Conservation (phyloP, 1,284 basidiomycete genomes). For the Malassezia japonica region DNA sequence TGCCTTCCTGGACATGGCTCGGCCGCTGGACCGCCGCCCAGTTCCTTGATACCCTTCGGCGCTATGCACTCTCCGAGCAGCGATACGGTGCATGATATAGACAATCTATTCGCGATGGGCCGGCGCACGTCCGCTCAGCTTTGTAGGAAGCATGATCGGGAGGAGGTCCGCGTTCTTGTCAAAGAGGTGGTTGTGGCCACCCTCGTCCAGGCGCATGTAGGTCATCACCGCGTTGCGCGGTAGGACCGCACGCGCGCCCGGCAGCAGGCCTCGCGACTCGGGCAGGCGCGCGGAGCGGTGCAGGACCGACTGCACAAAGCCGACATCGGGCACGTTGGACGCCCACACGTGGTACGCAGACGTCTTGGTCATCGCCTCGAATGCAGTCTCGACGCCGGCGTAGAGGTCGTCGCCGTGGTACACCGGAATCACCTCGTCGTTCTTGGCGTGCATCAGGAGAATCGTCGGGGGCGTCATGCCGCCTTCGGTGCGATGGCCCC, state of each 20-base stretch:
- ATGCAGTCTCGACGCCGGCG: background rate
- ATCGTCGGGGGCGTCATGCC: slow-evolving; percentile 60
- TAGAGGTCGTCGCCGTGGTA: slow-evolving; percentile 54
- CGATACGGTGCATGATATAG: slow-evolving; percentile 12
- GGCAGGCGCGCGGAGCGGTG: slow-evolving; percentile 15
- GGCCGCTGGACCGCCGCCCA: slow-evolving; percentile 5
- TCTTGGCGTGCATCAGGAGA: slow-evolving; percentile 66
- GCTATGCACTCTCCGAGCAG: slow-evolving; percentile 10
- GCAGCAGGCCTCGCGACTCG: slow-evolving; percentile 2
- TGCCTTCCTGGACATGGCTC: background rate
- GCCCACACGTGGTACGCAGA: slow-evolving; percentile 8
- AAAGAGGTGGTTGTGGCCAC: slow-evolving; percentile 31
- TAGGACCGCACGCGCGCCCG: background rate
- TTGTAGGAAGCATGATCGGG: slow-evolving; percentile 7
- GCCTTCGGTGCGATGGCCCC: background rate
- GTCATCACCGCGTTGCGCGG: slow-evolving; percentile 17
- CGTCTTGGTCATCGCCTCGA: background rate
- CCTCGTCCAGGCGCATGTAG: slow-evolving; percentile 21
- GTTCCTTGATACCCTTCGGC: slow-evolving; percentile 13
- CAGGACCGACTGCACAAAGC: slow-evolving; percentile 5
- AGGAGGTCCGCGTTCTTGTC: slow-evolving; percentile 26
- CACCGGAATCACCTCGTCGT: slow-evolving; percentile 71
- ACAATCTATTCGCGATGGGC: too few relatives aligned
- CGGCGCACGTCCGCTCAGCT: background rate
- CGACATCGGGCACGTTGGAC: slow-evolving; percentile 9